Conservation (phyloP, 2,329 filamentous ascomycete genomes). For the Fusarium tupiense region DNA sequence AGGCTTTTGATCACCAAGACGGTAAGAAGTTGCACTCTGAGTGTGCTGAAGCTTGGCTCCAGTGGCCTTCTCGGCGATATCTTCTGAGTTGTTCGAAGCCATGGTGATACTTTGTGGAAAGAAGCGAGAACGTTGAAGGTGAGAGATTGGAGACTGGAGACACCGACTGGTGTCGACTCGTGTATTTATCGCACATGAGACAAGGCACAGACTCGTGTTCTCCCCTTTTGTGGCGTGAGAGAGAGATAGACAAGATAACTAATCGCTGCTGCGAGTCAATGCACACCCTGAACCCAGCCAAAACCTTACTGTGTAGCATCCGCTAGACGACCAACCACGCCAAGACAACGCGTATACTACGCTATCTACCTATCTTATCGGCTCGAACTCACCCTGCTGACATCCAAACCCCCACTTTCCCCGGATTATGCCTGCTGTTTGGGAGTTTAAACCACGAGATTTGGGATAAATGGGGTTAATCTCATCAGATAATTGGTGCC, state of each 20-base stretch:
- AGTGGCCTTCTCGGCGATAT: not conserved
- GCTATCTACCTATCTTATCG: conserved; percentile 4
- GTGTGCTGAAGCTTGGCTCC: not conserved
- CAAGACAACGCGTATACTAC: not conserved
- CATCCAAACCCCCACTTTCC: conserved; percentile 6
- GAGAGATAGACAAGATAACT: not conserved
- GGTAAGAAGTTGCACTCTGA: not conserved
- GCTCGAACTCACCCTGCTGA: not conserved
- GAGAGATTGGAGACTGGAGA: not conserved
- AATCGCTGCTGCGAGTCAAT: not conserved
- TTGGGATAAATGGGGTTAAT: not conserved
- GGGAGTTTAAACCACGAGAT: not conserved
- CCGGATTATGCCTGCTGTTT: not conserved
- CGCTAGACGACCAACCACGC: not conserved
- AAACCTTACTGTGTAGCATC: not conserved
- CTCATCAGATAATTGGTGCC: not conserved
- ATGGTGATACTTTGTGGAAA: not conserved
- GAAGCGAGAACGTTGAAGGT: not conserved
- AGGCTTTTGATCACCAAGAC: not conserved
- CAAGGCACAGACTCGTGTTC: not conserved
- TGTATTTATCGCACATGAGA: not conserved
- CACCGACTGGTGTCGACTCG: not conserved
- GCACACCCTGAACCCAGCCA: not conserved
- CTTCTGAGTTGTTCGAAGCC: not conserved
- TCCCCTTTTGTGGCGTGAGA: not conserved